These are phyloP conservation scores for Hymenoscyphus fructigenus DNA, from an alignment of 2,329 filamentous ascomycete genomes.

Conservation along the genomic window DNA sequence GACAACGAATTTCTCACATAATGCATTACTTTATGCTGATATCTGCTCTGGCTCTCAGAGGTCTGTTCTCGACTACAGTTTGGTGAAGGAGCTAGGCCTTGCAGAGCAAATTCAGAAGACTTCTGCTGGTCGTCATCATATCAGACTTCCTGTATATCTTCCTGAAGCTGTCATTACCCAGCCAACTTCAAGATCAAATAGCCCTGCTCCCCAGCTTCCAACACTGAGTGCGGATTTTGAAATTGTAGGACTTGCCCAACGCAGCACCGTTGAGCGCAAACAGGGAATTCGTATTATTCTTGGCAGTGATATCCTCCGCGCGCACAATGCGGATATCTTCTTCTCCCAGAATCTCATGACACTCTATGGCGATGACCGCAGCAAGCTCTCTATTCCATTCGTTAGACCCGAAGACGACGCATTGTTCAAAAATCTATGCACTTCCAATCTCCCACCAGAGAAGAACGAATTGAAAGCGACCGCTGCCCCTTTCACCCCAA, in stretches of 20 bases:
- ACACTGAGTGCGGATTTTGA: conserved; percentile 79
- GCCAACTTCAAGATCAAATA: conserved; percentile 69
- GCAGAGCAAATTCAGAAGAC: conserved; percentile 63
- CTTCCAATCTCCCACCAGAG: conserved; percentile 54
- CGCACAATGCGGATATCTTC: conserved; percentile 85
- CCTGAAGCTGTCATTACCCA: conserved; percentile 85
- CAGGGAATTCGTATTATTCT: conserved; percentile 81
- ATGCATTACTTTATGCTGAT: conserved; percentile 84
- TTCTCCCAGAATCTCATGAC: conserved; percentile 91
- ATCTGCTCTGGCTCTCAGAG: conserved; percentile 89
- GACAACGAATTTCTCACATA: conserved; percentile 84
- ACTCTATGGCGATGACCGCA: conserved; percentile 81
- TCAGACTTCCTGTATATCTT: conserved; percentile 81
- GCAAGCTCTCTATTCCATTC: conserved; percentile 86
- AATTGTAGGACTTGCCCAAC: conserved; percentile 59
- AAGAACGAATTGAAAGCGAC: conserved; percentile 56
- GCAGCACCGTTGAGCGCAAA: conserved; percentile 49
- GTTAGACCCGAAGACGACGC: conserved; percentile 87
- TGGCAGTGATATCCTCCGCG: conserved; percentile 81
- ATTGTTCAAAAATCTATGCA: conserved; percentile 74
- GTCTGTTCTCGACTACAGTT: conserved; percentile 74
- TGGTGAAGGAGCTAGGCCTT: conserved; percentile 74
- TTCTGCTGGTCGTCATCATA: conserved; percentile 63
- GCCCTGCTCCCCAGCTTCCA: conserved; percentile 76
- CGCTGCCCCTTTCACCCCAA: conserved; percentile 34